Base-by-base conservation (phyloP, 352 stramenopile species). In the Phytopythium oedochilum region DNA sequence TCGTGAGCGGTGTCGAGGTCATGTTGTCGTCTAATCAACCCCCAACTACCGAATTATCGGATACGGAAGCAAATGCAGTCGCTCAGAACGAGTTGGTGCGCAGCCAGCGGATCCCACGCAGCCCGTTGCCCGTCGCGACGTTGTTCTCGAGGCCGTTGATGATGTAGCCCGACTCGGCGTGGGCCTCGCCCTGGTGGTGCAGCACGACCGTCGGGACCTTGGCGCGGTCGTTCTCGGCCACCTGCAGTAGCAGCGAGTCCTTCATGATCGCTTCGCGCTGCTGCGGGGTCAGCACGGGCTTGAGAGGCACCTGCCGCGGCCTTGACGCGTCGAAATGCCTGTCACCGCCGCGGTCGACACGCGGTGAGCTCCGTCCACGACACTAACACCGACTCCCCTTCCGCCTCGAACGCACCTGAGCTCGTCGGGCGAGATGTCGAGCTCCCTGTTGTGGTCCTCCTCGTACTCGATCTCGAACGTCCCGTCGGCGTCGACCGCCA, bases 101-200 rank as follows among this genome's bases (percentile, higher is more conserved):
- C 29, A 93, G 65, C 83, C 83, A 93, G 29, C 83, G 74, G 38
- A 93, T 93, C 42, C 83, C 83, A 9, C 83, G 76, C 34, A 93
- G 63, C 1, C 83, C 80, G 45, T 91, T 93, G 14, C 83, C 83
- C 2, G 80, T 75, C 20, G 83, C 83, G 36, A 93, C 80, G 53
- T 93, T 91, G 57, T 87, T 93, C 58, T 91, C 83, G 20, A 91
- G 66, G 26, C 83, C 78, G 47, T 93, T 91, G 63, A 93, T 93
- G 44, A 93, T 91, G 60, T 89, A 91, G 10, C 78, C 79, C 5
- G 69, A 75, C 25, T 73, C 76, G 52, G 73, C 64, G 51, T 88
- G 72, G 23, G 64, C 78, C 53, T 93, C 83, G 46, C 83, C 83
- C 53, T 83, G 73, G 42, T 89, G 82, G 52, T 93, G 83, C 47